A percentile compares a stretch with the other conserved stretches of the same genome.
Conservation (phyloP, 1,284 basidiomycete species). For the Trichosporon asahii region DNA sequence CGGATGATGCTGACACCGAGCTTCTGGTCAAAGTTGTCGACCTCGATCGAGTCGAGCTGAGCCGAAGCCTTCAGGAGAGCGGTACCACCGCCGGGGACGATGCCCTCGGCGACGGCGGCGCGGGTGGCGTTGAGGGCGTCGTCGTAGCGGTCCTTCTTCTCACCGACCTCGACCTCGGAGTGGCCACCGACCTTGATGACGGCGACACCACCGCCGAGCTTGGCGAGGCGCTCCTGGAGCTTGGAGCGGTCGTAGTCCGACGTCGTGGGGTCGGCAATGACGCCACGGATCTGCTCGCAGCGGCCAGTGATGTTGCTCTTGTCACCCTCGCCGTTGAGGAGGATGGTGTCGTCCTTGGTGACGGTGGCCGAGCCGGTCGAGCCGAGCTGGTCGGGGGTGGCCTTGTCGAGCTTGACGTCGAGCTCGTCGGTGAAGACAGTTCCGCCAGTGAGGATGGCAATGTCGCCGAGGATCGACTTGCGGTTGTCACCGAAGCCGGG, state of each 20-base stretch:
- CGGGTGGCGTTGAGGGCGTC: constrained; percentile 96
- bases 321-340: constrained; percentile 87
- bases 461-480: constrained; percentile 93
- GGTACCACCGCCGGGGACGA: constrained; percentile 91
- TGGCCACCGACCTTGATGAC: constrained; percentile 97
- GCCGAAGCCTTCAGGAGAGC: constrained; percentile 76
- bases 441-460: constrained; percentile 94
- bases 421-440: constrained; percentile 98
- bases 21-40: constrained; percentile 95
- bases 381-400: constrained; percentile 84
- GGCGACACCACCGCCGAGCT: constrained; percentile 91
- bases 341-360: constrained; percentile 97
- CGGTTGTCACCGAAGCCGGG: constrained; percentile 99
- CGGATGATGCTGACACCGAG: constrained; percentile 93
- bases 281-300: constrained; percentile 89
- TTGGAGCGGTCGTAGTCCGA: constrained; percentile 93
- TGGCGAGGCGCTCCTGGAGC: constrained; percentile 94
- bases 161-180: constrained; percentile 92
- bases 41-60: constrained; percentile 71
- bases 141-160: constrained; percentile 99
- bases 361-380: constrained; percentile 87
- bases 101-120: constrained; percentile 96
- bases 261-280: constrained; percentile 79
- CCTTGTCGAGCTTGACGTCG: constrained; percentile 94
- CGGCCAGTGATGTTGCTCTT: constrained; percentile 81